These are phyloP conservation scores for Pleurotus salmoneostramineus DNA, from an alignment of 768 basidiomycete species.

Conservation along the genomic window DNA sequence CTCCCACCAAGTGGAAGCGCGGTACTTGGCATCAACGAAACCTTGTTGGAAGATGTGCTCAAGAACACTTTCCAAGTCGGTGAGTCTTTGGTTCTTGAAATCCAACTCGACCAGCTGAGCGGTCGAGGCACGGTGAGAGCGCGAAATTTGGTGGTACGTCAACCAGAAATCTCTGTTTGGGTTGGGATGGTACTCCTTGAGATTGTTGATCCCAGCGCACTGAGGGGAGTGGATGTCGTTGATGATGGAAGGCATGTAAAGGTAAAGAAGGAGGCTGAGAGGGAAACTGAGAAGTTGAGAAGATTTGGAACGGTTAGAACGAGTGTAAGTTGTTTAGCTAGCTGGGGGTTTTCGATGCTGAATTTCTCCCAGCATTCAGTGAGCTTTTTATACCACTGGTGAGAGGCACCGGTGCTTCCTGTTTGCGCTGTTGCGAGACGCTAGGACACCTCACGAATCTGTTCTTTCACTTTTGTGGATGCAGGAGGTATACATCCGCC, in stretches of 20 bases:
- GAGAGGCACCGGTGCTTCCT: no score
- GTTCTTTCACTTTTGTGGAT: not conserved
- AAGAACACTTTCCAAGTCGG: conserved; percentile 45
- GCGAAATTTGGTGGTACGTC: conserved; percentile 44
- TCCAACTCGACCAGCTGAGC: conserved; percentile 46
- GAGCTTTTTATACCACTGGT: no score
- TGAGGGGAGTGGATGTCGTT: not conserved
- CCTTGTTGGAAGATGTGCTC: conserved; percentile 30
- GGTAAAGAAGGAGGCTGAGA: not conserved
- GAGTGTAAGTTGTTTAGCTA: not conserved
- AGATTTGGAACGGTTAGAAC: not conserved
- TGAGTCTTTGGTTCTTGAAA: conserved; percentile 32
- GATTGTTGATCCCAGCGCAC: not conserved
- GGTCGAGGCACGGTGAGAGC: conserved; percentile 33
- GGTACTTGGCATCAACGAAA: conserved; percentile 39
- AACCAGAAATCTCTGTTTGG: conserved; percentile 40
- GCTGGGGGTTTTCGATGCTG: not conserved
- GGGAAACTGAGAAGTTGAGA: not conserved
- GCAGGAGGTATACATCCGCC: not conserved
- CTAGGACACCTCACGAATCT: no score
- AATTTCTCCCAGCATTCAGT: not conserved
- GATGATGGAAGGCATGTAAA: not conserved
- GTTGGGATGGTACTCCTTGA: not conserved
- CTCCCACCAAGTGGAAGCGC: conserved; percentile 42
- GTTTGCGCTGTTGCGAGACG: no score